Evolutionary conservation across 306 rosid genomes (phyloP), one percentile per base, ranked within the genome.

Genomic region (Trifolium repens): DNA sequence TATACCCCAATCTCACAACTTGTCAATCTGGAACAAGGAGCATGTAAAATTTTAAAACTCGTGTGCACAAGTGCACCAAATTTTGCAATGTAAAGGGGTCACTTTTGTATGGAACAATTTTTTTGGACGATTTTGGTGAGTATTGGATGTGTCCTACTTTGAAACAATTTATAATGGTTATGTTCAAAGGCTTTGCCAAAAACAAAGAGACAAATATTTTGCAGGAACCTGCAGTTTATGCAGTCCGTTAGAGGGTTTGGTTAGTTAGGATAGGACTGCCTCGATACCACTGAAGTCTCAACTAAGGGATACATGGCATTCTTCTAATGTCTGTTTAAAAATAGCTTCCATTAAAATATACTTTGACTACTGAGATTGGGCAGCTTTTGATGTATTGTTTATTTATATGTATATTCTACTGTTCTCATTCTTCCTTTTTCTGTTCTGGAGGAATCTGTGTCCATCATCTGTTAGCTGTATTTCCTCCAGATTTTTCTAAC

Each of bases 161-260:
- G 37, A 73, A 73, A 80, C 37, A 55, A 30, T 66, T 72, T 66
- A 16, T 54, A 55, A 55, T 22, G 74, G 64, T 35, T 65, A 65
- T 62, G 68, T 32, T 72, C 30, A 55, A 27, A 73, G 74, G 24
- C 55, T 54, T 79, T 30, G 8, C 34, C 52, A 42, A 71, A 79
- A 53, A 12, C 52, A 17, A 50, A 27, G 61, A 64, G 17, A 32
- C 60, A 71, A 17, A 5, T 7, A 17, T 64, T 39, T 16, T 39
- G 71, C 7, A 13, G 49, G 9, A 72, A 60, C 12, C 13, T 16
- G 67, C 54, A 61, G 47, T 52, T 60, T 40, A 62, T 61, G 78
- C 52, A 32, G 53, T 43, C 22, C 42, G 43, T 42, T 34, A 34
- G 46, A 37, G 67, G 27, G 35, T 61, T n/a, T 52, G 40, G 32